Percentiles rank a stretch among this genome's conserved stretches.
Evolutionary conservation across 2,329 filamentous ascomycete species (phyloP).

Genomic region (Fusarium cyanostomum): DNA sequence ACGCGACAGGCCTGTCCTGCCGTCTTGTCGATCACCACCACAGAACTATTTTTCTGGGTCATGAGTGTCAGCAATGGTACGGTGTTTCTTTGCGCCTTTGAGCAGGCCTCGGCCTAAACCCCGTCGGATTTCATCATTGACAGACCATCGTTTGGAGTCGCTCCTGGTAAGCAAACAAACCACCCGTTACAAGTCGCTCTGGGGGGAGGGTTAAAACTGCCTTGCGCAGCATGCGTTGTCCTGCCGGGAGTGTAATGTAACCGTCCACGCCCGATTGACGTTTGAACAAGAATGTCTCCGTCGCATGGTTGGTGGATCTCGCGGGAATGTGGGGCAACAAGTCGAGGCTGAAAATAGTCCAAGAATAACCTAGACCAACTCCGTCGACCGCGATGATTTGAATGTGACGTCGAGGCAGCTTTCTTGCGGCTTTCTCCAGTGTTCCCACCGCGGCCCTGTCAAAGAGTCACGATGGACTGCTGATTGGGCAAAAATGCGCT

Average conservation of each 20-base stretch:
- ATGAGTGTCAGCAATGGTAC: background rate
- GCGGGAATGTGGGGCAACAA: slow-evolving; percentile 1
- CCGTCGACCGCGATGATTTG: slow-evolving; percentile 14
- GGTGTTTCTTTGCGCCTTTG: background rate
- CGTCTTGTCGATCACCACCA: slow-evolving; percentile 18
- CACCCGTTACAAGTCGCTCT: too few relatives aligned
- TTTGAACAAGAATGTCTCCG: slow-evolving; percentile 3
- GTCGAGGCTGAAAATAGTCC: slow-evolving; percentile 21
- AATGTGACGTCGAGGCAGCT: slow-evolving; percentile 30
- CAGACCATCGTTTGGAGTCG: slow-evolving; percentile 1
- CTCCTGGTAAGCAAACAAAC: background rate
- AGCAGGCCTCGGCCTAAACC: background rate
- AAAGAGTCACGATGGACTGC: slow-evolving; percentile 14
- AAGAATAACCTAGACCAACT: slow-evolving; percentile 15
- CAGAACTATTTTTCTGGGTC: background rate
- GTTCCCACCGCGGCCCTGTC: slow-evolving; percentile 19
- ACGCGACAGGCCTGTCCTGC: slow-evolving; percentile 11
- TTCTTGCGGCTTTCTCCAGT: slow-evolving; percentile 17
- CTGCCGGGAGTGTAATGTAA: slow-evolving; percentile 4
- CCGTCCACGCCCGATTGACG: slow-evolving; percentile 14
- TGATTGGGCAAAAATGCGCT: slow-evolving; percentile 35
- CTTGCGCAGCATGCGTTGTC: slow-evolving; percentile 13
- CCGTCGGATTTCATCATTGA: slow-evolving; percentile 16
- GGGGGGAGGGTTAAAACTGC: slow-evolving; percentile 7
- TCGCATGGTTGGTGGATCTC: slow-evolving; percentile 11